These are phyloP conservation scores for Talaromyces borbonicus DNA, from an alignment of 495 filamentous ascomycete species.

Conservation along the genomic window DNA sequence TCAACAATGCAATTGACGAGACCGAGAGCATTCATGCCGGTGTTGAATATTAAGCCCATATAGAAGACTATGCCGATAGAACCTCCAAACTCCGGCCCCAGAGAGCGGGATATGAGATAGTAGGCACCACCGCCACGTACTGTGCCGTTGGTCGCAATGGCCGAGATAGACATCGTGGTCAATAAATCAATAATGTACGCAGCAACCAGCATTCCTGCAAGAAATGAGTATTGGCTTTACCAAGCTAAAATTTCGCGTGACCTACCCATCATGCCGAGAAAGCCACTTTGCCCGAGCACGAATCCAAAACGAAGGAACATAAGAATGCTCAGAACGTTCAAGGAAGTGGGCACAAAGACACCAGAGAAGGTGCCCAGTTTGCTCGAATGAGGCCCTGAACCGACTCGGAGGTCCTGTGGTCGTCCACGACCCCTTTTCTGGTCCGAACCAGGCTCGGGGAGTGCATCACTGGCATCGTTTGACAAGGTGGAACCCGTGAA, in stretches of 20 bases:
- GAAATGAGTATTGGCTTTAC: constrained; percentile 9
- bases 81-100: constrained; percentile 87
- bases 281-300: constrained; percentile 66
- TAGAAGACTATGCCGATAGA: constrained; percentile 88
- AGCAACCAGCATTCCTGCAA: constrained; percentile 54
- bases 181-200: constrained; percentile 73
- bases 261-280: constrained; percentile 72
- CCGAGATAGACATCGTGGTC: constrained; percentile 77
- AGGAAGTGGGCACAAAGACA: constrained; percentile 75
- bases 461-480: background rate
- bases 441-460: background rate
- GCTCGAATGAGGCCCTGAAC: constrained; percentile 38
- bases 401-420: constrained; percentile 9
- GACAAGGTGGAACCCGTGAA: background rate
- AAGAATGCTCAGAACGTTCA: constrained; percentile 87
- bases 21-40: constrained; percentile 81
- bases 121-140: constrained; percentile 84
- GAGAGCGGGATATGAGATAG: constrained; percentile 76
- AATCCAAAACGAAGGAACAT: constrained; percentile 84
- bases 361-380: constrained; percentile 70
- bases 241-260: too few relatives aligned
- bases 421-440: constrained; percentile 11
- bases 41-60: constrained; percentile 74
- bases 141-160: constrained; percentile 83
- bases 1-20: constrained; percentile 73